Evolutionary conservation across 345 rosid species (phyloP), one percentile per base, ranked within the genome.

Genomic region (Combretum micranthum): DNA sequence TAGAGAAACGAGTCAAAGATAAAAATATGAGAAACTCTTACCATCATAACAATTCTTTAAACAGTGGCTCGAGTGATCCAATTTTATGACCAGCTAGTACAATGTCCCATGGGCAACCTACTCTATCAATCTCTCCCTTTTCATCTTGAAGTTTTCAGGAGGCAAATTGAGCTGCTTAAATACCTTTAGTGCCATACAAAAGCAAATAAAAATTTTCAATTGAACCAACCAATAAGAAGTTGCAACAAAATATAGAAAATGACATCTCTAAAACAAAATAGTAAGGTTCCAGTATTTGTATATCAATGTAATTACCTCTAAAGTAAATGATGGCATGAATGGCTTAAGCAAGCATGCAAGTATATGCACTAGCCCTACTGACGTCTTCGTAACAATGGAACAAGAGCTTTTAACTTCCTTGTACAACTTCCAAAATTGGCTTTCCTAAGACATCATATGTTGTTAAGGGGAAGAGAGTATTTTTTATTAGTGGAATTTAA

Each of bases 321-420:
- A 49, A 59, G 99, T 82, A 69, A 93, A 87, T 15, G 99, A 87
- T n/a, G 99, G 99, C 78, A 93, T 87, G 71, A 87, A 93, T 49
- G 99, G 99, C 71, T 93, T 96, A 53, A 90, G 61, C 55, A 93
- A 66, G 56, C 84, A 81, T 25, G 97, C 99, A 16, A 90, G 90
- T 69, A 89, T 70, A 64, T 85, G 78, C 37, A 93, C 95, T 59
- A 93, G 72, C 49, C 99, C 99, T 42, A 72, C 81, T 44, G 97
- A 73, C 56, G 88, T 82, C 77, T 77, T 87, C 73, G 87, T 75
- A 55, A 93, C 96, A 65, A 90, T 69, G 43, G 79, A 79, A 70
- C 99, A 93, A 37, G 87, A 80, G 45, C 65, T 63, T 63, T 56
- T 81, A 52, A 89, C 87, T 66, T 83, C 92, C 67, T 85, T 89